Base-by-base conservation (phyloP, 345 rosid genomes). In the Salix viminalis region DNA sequence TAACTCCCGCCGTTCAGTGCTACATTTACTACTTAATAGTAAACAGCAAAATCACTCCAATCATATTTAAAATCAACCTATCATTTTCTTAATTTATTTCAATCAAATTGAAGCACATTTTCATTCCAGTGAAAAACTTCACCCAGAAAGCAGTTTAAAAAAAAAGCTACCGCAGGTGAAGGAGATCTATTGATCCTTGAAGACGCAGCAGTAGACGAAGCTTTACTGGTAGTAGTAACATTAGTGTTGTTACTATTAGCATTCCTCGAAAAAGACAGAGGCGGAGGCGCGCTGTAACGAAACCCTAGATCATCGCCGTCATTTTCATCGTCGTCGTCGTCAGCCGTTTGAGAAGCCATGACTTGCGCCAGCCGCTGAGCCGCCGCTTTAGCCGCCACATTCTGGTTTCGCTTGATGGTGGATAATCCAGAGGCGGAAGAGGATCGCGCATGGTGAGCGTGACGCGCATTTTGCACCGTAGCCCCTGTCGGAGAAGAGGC, bases 361-460 rank as follows among this genome's bases (percentile, higher is more conserved):
- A 91, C 98, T 74, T 92, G 94, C 67, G 99, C 98, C 2, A 96
- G 83, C 11, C 97, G 94, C 84, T 88, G 97, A 15, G 99, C 97
- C 6, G 99, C 99, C 2, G 91, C 97, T 78, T 91, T 94, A 2
- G 98, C 97, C 44, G 97, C 98, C 8, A 88, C 89, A 83, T 94
- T 93, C 81, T 94, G 97, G 37, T 89, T 69, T n/a, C 64, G 65
- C 36, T 73, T 24, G 39, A 70, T 50, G 70, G 76, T 34, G 64
- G 81, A 70, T 74, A 76, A 28, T 56, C 81, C 79, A 4, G 81
- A 13, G 28, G 77, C 75, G 36, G 84, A 81, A 65, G 84, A 74
- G 56, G 84, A 77, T 19, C 81, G 81, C 7, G 78, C 48, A 42
- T 81, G 84, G 64, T 67, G 76, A 6, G 54, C 71, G 26, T 42